These are phyloP conservation scores for Phlebopus sp. DNA, from an alignment of 1,284 basidiomycete species.

Conservation along the genomic window DNA sequence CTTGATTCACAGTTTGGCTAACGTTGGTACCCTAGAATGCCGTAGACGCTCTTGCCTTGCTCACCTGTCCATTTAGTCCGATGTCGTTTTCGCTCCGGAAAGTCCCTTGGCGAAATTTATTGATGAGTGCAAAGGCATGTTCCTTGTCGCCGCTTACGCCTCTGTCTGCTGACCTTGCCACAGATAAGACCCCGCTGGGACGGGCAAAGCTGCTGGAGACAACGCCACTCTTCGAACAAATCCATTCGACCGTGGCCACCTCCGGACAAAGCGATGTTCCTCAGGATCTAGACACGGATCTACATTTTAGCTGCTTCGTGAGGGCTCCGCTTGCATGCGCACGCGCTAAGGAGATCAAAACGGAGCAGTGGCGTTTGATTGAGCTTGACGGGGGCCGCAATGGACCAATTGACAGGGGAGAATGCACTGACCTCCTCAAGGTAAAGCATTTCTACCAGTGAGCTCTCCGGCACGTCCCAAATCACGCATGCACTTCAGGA, in stretches of 20 bases:
- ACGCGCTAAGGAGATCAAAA: slow-evolving; percentile 27
- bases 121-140: slow-evolving; percentile 54
- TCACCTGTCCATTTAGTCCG: slow-evolving; percentile 41
- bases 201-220: slow-evolving; percentile 74
- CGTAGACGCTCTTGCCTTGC: slow-evolving; percentile 2
- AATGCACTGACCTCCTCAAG: slow-evolving; percentile 56
- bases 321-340: slow-evolving; percentile 48
- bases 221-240: slow-evolving; percentile 71
- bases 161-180: slow-evolving; percentile 6
- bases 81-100: slow-evolving; percentile 50
- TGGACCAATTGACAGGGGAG: slow-evolving; percentile 79
- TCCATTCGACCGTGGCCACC: slow-evolving; percentile 69
- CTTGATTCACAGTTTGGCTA: slow-evolving; percentile 76
- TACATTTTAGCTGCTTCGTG: slow-evolving; percentile 87
- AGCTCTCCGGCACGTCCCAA: background rate
- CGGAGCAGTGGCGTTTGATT: slow-evolving; percentile 48
- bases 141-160: background rate
- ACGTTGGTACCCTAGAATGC: slow-evolving; percentile 44
- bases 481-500: slow-evolving; percentile 44
- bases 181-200: slow-evolving; percentile 66
- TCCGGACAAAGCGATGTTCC: slow-evolving; percentile 66
- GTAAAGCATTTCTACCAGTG: slow-evolving; percentile 33
- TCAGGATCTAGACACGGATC: slow-evolving; percentile 57
- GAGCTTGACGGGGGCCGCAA: slow-evolving; percentile 79
- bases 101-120: slow-evolving; percentile 66